phyloP scores from a whole-genome alignment of 768 basidiomycete genomes.

The Russula dissimulans region DNA sequence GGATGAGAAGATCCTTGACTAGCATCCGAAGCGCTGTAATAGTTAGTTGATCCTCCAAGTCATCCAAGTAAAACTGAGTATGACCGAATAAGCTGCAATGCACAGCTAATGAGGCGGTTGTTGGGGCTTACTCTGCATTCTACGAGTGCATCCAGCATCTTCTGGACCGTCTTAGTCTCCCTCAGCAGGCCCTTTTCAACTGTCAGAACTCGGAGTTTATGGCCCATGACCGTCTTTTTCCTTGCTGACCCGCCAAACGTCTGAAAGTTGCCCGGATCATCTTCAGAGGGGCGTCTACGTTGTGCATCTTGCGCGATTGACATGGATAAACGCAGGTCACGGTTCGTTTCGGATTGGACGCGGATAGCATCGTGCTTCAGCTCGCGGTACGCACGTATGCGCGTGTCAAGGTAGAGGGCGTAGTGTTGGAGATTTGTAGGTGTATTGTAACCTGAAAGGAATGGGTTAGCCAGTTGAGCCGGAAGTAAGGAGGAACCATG shows the following conservation, averaged over 20 bases:
- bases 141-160: constrained; percentile 78
- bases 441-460: constrained; percentile 60
- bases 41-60: constrained; percentile 86
- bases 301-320: constrained; percentile 49
- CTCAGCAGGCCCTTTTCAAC: constrained; percentile 93
- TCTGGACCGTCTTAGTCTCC: constrained; percentile 87
- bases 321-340: constrained; percentile 64
- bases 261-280: neutral
- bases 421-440: constrained; percentile 85
- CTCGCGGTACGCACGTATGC: constrained; percentile 82
- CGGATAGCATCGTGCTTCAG: constrained; percentile 90
- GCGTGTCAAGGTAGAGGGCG: constrained; percentile 77
- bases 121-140: constrained; percentile 70
- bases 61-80: constrained; percentile 82
- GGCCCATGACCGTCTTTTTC: constrained; percentile 71
- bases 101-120: neutral
- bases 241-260: constrained; percentile 24
- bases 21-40: constrained; percentile 86
- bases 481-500: neutral
- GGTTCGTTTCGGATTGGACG: constrained; percentile 89
- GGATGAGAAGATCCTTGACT: constrained; percentile 89
- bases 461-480: neutral
- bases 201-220: constrained; percentile 82
- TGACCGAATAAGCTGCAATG: neutral
- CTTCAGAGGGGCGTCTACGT: constrained; percentile 16